A percentile compares a stretch with the other conserved stretches of the same genome.
Conservation (phyloP, 208 protist genomes). For the Trypanosoma brucei region DNA sequence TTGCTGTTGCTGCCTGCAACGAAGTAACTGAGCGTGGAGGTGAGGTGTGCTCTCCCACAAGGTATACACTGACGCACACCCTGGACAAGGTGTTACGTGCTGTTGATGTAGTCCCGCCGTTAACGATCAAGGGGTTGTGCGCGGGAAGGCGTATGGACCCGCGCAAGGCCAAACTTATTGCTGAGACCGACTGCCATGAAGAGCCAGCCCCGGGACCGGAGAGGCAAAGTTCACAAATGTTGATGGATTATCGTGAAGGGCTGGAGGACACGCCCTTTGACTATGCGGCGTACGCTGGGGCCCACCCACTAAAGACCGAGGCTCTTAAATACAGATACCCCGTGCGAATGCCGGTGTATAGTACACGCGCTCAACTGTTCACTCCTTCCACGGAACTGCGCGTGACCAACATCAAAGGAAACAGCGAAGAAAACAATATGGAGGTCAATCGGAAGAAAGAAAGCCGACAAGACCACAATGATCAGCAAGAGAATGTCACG, state of each 20-base stretch:
- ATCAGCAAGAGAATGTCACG: not conserved
- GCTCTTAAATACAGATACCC: conserved; percentile 62
- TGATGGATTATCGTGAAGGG: conserved; percentile 39
- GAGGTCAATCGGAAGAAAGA: not conserved
- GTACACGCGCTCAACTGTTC: conserved; percentile 51
- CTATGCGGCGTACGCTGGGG: conserved; percentile 45
- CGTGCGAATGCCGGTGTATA: conserved; percentile 42
- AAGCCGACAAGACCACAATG: too few species aligned
- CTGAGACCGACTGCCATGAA: conserved; percentile 16
- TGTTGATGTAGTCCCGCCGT: conserved; percentile 32
- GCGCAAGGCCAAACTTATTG: conserved; percentile 33
- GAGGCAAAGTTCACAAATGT: conserved; percentile 52
- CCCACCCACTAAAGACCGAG: conserved; percentile 58
- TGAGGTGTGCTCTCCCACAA: not conserved
- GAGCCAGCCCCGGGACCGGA: conserved; percentile 6
- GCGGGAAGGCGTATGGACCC: conserved; percentile 66
- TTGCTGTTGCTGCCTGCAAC: not conserved
- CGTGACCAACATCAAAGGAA: not conserved
- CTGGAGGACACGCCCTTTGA: conserved; percentile 38
- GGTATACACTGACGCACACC: not conserved
- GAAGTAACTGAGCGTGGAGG: not conserved
- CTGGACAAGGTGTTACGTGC: conserved; percentile 13
- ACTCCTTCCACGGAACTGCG: conserved; percentile 14
- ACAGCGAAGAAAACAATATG: not conserved
- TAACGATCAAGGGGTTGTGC: conserved; percentile 46